A percentile compares a stretch with the other conserved stretches of the same genome.
Evolutionary conservation across 371 early-diverging fungal genomes (phyloP).

Genomic region (Entomophthora muscae): DNA sequence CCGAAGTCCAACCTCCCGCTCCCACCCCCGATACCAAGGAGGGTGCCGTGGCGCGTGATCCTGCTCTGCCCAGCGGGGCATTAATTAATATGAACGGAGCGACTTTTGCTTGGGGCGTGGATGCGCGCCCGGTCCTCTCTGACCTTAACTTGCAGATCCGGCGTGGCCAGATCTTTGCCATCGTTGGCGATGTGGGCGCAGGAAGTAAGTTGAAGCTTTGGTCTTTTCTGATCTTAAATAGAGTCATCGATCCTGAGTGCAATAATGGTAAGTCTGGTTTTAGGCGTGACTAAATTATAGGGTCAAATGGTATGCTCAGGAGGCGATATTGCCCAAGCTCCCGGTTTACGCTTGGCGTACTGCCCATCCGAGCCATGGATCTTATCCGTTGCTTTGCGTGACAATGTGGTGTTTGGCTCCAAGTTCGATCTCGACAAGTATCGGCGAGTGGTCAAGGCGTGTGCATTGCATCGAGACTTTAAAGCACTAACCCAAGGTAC

Average conservation of each 20-base stretch:
- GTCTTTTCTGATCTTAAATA: neutral
- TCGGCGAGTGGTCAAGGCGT: conserved; percentile 29
- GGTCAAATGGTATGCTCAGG: conserved; percentile 29
- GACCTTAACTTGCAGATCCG: conserved; percentile 18
- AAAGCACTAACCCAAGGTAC: conserved; percentile 15
- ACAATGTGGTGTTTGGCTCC: conserved; percentile 55
- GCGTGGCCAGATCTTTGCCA: conserved; percentile 31
- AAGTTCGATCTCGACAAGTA: conserved; percentile 28
- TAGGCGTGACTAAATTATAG: neutral
- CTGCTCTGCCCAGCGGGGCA: neutral
- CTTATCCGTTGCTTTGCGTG: conserved; percentile 40
- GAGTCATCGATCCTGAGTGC: conserved; percentile 39
- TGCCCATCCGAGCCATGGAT: conserved; percentile 55
- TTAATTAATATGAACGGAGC: conserved; percentile 25
- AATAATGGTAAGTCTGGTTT: conserved; percentile 17
- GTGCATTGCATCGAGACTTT: conserved; percentile 47
- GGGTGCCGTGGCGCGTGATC: neutral
- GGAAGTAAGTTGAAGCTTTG: conserved; percentile 15
- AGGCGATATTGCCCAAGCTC: conserved; percentile 20
- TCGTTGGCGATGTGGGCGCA: conserved; percentile 50
- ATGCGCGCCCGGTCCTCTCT: conserved; percentile 26
- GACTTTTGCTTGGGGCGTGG: conserved; percentile 40
- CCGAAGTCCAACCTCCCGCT: conserved; percentile 22
- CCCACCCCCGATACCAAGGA: neutral
- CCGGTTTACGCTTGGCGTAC: conserved; percentile 32